phyloP scores from a whole-genome alignment of 2,329 filamentous ascomycete genomes.

The Erysiphe pulchra region DNA sequence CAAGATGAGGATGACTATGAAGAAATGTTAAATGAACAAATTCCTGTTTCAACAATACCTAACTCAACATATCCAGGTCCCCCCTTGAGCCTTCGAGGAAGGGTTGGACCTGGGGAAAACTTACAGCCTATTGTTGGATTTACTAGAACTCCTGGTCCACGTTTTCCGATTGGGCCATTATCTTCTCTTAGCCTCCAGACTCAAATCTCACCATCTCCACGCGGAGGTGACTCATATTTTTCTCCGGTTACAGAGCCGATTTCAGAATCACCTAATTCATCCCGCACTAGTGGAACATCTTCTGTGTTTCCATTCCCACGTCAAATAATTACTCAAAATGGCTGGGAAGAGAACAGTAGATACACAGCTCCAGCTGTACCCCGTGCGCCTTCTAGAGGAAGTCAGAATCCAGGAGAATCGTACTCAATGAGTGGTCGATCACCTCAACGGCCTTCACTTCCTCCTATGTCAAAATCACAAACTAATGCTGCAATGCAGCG shows the following conservation, averaged over 20 bases:
- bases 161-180: slow-evolving; percentile 29
- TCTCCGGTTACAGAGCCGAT: slow-evolving; percentile 49
- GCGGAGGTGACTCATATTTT: slow-evolving; percentile 54
- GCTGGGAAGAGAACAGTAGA: slow-evolving; percentile 48
- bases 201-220: slow-evolving; percentile 15
- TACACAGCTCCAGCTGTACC: slow-evolving; percentile 78
- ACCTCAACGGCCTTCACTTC: slow-evolving; percentile 54
- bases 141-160: slow-evolving; percentile 35
- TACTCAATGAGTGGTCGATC: slow-evolving; percentile 38
- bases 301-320: slow-evolving; percentile 63
- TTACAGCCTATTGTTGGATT: slow-evolving; percentile 29
- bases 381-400: slow-evolving; percentile 55
- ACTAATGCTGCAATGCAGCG: slow-evolving; percentile 30
- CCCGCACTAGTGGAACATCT: slow-evolving; percentile 49
- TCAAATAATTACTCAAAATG: slow-evolving; percentile 38
- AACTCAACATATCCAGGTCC: slow-evolving; percentile 12
- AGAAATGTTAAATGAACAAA: slow-evolving; percentile 17
- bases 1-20: slow-evolving; percentile 38
- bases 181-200: slow-evolving; percentile 43
- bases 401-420: slow-evolving; percentile 32
- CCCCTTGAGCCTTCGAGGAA: slow-evolving; percentile 42
- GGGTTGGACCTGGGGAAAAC: slow-evolving; percentile 53
- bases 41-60: slow-evolving; percentile 13
- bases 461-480: slow-evolving; percentile 35
- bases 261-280: slow-evolving; percentile 50